Evolutionary conservation across 2,329 filamentous ascomycete genomes (phyloP).

Genomic region (Monosporascus sp.): DNA sequence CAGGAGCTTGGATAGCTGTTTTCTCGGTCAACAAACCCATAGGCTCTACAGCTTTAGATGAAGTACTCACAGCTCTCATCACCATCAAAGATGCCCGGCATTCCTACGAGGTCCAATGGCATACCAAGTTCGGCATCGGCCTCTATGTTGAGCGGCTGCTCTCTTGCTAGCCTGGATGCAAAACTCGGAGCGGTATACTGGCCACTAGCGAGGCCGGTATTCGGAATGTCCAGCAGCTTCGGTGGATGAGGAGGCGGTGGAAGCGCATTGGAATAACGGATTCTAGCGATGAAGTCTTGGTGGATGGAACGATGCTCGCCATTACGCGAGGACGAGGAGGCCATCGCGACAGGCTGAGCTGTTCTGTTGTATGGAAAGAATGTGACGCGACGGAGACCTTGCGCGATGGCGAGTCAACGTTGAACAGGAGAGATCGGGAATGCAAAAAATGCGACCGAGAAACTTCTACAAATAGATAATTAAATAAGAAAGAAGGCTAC

Average conservation of each 20-base stretch:
- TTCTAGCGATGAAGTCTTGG: conserved; percentile 95
- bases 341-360: conserved; percentile 25
- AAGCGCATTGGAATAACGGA: conserved; percentile 92
- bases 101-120: conserved; percentile 91
- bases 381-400: neutral
- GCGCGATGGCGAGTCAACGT: neutral
- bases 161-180: conserved; percentile 79
- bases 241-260: conserved; percentile 91
- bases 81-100: conserved; percentile 90
- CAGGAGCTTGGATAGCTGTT: conserved; percentile 74
- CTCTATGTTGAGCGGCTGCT: conserved; percentile 93
- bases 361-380: neutral
- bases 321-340: conserved; percentile 35
- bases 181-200: conserved; percentile 90
- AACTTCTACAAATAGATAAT: neutral
- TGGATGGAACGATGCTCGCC: conserved; percentile 60
- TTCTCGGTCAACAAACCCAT: conserved; percentile 12
- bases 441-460: neutral
- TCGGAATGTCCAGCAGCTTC: conserved; percentile 95
- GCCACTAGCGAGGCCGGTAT: conserved; percentile 77
- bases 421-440: neutral
- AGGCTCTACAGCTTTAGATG: neutral
- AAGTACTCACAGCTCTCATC: conserved; percentile 76
- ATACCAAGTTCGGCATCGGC: conserved; percentile 96
- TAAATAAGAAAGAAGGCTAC: neutral